phyloP scores from a whole-genome alignment of 75 land plant species.

The Chamaecyparis obtusa region DNA sequence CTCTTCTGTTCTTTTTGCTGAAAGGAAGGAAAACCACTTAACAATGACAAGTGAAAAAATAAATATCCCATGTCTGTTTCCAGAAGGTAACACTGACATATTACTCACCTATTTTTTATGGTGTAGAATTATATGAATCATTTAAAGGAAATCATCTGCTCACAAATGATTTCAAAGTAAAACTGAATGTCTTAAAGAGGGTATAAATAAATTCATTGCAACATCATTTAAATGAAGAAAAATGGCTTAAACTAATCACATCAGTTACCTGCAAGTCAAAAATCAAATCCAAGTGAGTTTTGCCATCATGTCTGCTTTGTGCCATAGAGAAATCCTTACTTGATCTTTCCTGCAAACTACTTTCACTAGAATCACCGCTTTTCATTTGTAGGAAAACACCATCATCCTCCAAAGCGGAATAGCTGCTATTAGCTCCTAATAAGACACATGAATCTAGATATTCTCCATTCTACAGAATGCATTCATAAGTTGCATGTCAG shows the following conservation, averaged over 20 bases:
- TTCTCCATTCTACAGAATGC: conserved; percentile 53
- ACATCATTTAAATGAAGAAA: neutral
- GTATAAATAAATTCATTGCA: neutral
- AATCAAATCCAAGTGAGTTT: conserved; percentile 20
- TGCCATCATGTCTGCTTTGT: neutral
- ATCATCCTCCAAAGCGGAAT: conserved; percentile 72
- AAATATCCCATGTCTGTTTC: neutral
- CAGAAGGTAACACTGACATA: neutral
- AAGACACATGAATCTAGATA: conserved; percentile 79
- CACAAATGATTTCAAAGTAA: too few species aligned
- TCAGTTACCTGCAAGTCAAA: conserved; percentile 60
- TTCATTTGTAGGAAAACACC: conserved; percentile 53
- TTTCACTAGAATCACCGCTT: conserved; percentile 4
- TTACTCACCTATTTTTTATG: neutral
- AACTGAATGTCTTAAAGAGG: neutral
- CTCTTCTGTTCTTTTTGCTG: neutral
- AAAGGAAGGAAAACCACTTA: neutral
- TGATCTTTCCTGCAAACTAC: conserved; percentile 14
- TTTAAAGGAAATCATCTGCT: too few species aligned
- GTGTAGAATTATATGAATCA: too few species aligned
- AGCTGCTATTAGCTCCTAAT: conserved; percentile 81
- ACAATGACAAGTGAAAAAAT: neutral
- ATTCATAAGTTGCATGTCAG: neutral
- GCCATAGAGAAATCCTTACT: conserved; percentile 1
- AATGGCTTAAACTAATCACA: neutral